Evolutionary conservation across 2,329 filamentous ascomycete genomes (phyloP).

Genomic region (Aulographum hederae): DNA sequence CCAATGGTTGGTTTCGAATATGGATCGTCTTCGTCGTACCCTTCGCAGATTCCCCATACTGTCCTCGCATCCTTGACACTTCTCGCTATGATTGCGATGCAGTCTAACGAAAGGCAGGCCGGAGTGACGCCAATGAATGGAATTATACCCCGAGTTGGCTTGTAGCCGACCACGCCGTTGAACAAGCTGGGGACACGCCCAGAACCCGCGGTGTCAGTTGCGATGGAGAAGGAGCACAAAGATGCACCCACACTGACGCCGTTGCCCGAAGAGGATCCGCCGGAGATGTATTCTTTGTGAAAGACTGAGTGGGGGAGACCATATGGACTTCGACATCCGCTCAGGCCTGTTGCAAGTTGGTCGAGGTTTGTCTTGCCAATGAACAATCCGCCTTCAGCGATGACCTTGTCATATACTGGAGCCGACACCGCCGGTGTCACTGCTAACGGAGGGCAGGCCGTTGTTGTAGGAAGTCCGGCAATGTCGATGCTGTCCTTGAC

Average conservation of each 20-base stretch:
- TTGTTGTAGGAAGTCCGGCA: slow-evolving; percentile 30
- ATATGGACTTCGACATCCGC: slow-evolving; percentile 39
- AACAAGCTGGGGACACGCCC: slow-evolving; percentile 34
- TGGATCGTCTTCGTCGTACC: slow-evolving; percentile 29
- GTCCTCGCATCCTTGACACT: slow-evolving; percentile 30
- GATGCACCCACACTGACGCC: slow-evolving; percentile 34
- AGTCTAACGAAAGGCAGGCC: slow-evolving; percentile 39
- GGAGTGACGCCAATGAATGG: slow-evolving; percentile 32
- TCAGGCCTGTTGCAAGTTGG: slow-evolving; percentile 43
- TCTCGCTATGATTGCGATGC: slow-evolving; percentile 33
- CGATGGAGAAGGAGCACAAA: slow-evolving; percentile 36
- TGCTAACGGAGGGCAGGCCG: slow-evolving; percentile 30
- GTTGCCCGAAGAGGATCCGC: slow-evolving; percentile 38
- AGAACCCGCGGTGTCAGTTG: slow-evolving; percentile 36
- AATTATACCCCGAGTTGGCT: slow-evolving; percentile 33
- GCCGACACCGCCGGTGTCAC: slow-evolving; percentile 30
- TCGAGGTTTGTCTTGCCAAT: slow-evolving; percentile 44
- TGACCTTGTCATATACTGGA: slow-evolving; percentile 30
- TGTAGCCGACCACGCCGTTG: slow-evolving; percentile 33
- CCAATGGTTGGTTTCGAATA: slow-evolving; percentile 27
- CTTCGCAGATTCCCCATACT: slow-evolving; percentile 28
- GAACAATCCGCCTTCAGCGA: slow-evolving; percentile 34
- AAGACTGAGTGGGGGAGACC: slow-evolving; percentile 36
- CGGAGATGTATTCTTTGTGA: slow-evolving; percentile 30
- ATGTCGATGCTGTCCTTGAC: slow-evolving; percentile 40